Conservation (phyloP, 2,329 filamentous ascomycete species). For the Neonectria magnoliae region DNA sequence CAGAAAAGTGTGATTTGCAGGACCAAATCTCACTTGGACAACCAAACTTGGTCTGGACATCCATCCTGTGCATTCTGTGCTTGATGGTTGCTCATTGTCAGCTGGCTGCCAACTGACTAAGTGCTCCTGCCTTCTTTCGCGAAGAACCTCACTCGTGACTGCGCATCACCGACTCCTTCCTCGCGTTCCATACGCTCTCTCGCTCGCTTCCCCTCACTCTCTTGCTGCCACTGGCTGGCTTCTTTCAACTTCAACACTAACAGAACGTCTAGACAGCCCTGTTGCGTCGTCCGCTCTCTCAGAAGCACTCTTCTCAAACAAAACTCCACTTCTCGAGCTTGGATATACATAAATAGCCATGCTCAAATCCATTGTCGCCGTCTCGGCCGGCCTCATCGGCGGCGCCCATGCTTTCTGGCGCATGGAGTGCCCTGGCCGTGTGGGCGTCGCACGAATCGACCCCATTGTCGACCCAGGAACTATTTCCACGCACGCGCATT, state of each 20-base stretch:
- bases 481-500: constrained; percentile 74
- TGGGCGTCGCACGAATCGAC: constrained; percentile 78
- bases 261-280: constrained; percentile 45
- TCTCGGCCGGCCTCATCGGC: constrained; percentile 48
- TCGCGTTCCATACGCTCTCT: constrained; percentile 1
- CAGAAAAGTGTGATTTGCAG: neutral
- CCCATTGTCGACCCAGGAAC: constrained; percentile 74
- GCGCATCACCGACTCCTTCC: constrained; percentile 21
- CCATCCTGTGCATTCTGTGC: neutral
- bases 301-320: constrained; percentile 14
- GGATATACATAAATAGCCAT: constrained; percentile 43
- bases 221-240: constrained; percentile 5
- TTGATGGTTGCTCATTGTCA: neutral
- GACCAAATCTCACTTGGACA: neutral
- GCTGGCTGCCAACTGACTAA: constrained; percentile 11
- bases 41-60: neutral
- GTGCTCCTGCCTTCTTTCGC: constrained; percentile 6
- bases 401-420: constrained; percentile 81
- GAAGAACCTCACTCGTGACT: constrained; percentile 6
- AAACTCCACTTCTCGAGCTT: constrained; percentile 34
- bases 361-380: constrained; percentile 47
- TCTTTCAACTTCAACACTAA: constrained; percentile 26
- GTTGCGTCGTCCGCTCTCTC: constrained; percentile 50
- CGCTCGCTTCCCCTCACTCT: neutral
- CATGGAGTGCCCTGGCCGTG: constrained; percentile 80